phyloP scores from a whole-genome alignment of 2,329 filamentous ascomycete genomes.

The Aspergillus aculeatus region DNA sequence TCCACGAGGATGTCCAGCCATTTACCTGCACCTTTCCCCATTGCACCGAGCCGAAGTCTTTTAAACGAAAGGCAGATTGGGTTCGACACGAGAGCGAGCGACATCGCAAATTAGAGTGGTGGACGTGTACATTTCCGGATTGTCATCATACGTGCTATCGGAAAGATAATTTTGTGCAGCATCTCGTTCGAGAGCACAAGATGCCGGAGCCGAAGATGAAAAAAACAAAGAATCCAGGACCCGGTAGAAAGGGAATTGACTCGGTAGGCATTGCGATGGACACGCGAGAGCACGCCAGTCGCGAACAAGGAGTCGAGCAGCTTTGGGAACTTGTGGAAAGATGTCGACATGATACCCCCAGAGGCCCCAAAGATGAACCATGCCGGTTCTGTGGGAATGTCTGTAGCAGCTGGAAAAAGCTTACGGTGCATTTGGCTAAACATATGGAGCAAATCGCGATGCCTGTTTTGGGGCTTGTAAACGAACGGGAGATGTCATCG shows the following conservation, averaged over 20 bases:
- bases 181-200: conserved; percentile 89
- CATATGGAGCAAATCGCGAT: conserved; percentile 92
- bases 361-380: conserved; percentile 69
- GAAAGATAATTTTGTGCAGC: conserved; percentile 89
- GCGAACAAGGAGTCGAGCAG: conserved; percentile 52
- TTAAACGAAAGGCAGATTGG: conserved; percentile 95
- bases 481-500: conserved; percentile 40
- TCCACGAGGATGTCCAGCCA: conserved; percentile 88
- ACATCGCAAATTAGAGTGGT: conserved; percentile 87
- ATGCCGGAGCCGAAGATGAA: conserved; percentile 78
- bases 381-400: conserved; percentile 84
- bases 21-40: conserved; percentile 88
- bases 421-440: conserved; percentile 88
- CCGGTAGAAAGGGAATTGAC: conserved; percentile 51
- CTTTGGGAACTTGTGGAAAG: conserved; percentile 76
- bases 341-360: conserved; percentile 69
- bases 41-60: conserved; percentile 82
- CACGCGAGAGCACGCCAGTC: conserved; percentile 25
- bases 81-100: conserved; percentile 90
- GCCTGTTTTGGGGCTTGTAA: conserved; percentile 63
- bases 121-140: conserved; percentile 78
- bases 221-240: conserved; percentile 57
- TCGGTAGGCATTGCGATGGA: conserved; percentile 33
- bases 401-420: conserved; percentile 84
- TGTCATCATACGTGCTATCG: conserved; percentile 81